These are phyloP conservation scores for Boechera stricta DNA, from an alignment of 345 rosid genomes.

Conservation along the genomic window DNA sequence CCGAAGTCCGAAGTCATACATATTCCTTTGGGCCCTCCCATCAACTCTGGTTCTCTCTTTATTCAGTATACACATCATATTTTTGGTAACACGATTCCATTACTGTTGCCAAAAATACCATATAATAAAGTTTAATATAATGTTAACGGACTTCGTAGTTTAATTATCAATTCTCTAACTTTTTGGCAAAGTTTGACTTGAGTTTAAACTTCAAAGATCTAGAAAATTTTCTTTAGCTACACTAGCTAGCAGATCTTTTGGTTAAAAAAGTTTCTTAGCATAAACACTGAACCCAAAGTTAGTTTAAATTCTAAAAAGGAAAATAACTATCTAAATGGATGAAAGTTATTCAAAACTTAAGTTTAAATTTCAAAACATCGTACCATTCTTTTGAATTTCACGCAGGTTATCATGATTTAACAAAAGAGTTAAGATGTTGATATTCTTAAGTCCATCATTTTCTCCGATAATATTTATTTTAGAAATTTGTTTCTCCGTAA, in stretches of 20 bases:
- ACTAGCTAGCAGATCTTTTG: background rate
- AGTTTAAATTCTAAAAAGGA: no score
- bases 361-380: background rate
- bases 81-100: conserved; percentile 24
- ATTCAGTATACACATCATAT: conserved; percentile 13
- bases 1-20: conserved; percentile 27
- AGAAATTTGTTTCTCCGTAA: background rate
- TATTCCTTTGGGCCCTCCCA: conserved; percentile 31
- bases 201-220: background rate
- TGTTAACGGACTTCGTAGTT: background rate
- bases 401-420: no score
- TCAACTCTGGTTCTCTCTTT: conserved; percentile 27
- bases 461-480: background rate
- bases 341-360: no score
- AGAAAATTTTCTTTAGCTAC: background rate
- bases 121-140: background rate
- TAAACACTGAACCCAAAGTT: no score
- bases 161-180: background rate
- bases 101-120: conserved; percentile 27
- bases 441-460: no score
- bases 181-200: background rate
- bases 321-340: no score
- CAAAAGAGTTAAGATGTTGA: no score
- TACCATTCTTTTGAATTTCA: background rate
- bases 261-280: no score